Evolutionary conservation across 73 alveolate species (phyloP).

Genomic region (Uronychia binucleata): DNA sequence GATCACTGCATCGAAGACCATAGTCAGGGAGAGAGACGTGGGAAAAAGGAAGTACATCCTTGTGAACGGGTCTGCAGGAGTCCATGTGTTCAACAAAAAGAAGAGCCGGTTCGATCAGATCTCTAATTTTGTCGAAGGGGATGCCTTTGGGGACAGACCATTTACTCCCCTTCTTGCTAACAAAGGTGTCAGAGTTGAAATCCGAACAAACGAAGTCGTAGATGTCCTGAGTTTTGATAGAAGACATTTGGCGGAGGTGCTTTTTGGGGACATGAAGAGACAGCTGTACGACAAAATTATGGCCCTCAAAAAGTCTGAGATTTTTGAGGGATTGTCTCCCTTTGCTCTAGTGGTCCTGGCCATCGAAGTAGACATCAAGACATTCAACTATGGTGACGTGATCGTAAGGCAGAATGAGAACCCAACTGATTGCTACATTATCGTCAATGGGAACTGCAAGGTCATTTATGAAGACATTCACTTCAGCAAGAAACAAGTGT

Average conservation of each 20-base stretch:
- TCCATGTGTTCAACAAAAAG: conserved; percentile 19
- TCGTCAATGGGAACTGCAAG: conserved; percentile 39
- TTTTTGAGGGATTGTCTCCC: conserved; percentile 41
- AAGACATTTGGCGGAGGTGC: conserved; percentile 17
- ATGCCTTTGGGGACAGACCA: conserved; percentile 31
- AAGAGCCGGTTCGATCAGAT: neutral
- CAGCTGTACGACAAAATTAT: conserved; percentile 31
- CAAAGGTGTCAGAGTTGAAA: neutral
- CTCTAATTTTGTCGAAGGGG: conserved; percentile 30
- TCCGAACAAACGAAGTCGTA: conserved; percentile 24
- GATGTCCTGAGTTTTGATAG: conserved; percentile 43
- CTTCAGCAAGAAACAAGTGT: conserved; percentile 8
- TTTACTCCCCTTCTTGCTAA: neutral
- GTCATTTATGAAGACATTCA: conserved; percentile 29
- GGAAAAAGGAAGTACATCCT: conserved; percentile 17
- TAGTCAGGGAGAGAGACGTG: conserved; percentile 24
- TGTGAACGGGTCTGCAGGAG: conserved; percentile 25
- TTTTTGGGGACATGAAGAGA: conserved; percentile 39
- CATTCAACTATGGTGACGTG: conserved; percentile 47
- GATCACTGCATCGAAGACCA: conserved; percentile 19
- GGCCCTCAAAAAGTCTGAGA: conserved; percentile 43
- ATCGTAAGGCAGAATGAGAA: conserved; percentile 28
- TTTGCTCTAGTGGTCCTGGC: conserved; percentile 39
- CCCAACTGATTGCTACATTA: conserved; percentile 43
- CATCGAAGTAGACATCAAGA: conserved; percentile 29